Base-by-base conservation (phyloP, 176 grass and related monocot genomes). In the Eleusine indica region DNA sequence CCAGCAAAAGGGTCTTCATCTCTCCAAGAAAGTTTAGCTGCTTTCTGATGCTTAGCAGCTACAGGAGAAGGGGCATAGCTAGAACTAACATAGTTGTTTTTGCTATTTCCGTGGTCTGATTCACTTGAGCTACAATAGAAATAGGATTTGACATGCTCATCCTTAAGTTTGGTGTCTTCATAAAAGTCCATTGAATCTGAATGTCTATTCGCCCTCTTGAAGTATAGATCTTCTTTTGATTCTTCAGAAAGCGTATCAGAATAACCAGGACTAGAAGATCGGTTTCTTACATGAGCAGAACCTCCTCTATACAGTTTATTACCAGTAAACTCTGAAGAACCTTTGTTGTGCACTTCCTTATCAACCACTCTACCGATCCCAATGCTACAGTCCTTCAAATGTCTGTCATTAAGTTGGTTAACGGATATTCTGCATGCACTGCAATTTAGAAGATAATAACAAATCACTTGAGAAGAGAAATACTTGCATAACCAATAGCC, bases 231-330 rank as follows among this genome's bases (percentile, higher is more conserved):
- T 71, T 90, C 79, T 28, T 77, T 60, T 35, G 83, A 97, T 88
- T 82, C 85, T 88, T 72, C 79, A 87, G 89, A 92, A 92, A 67
- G 66, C 32, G 39, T 66, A 83, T 83, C 87, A 71, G 83, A 79
- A 86, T 88, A 80, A 76, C 77, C 72, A 80, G 74, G 69, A 70
- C 71, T 83, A 57, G 60, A 78, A 74, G 58, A 80, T 65, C 48
- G 72, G 22, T 16, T 74, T 63, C 73, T 80, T 70, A 49, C 57
- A 85, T 18, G 79, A 68, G 60, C 56, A 75, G 87, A 87, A 90
- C 64, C 68, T 75, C 80, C 66, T 80, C 53, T 53, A 75, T 61
- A 47, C 25, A 60, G 40, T 84, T 94, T 87, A 40, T 30, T 80
- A 64, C 37, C 46, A 54, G 48, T 69, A 76, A n/a, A 68, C 7